phyloP scores from a whole-genome alignment of 2,329 filamentous ascomycete genomes.

The Ophidiomyces ophidiicola region DNA sequence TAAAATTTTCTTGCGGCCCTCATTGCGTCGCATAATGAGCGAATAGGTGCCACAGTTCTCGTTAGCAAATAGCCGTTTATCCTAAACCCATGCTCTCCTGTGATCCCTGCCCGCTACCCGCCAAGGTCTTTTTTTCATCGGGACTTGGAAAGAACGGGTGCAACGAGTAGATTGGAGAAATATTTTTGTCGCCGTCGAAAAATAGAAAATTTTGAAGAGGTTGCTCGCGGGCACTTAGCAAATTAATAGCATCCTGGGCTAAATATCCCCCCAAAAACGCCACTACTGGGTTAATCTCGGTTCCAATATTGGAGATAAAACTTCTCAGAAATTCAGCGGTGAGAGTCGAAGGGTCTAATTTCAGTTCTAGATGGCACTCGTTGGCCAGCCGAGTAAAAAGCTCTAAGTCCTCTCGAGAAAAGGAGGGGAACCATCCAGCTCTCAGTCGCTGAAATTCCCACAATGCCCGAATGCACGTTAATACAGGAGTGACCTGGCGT shows the following conservation, averaged over 20 bases:
- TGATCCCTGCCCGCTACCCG: no score
- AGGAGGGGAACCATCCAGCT: slow-evolving; percentile 43
- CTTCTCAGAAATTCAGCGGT: slow-evolving; percentile 60
- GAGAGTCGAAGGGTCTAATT: slow-evolving; percentile 55
- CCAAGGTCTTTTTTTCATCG: not conserved
- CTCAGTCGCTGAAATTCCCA: slow-evolving; percentile 68
- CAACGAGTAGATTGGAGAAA: slow-evolving; percentile 67
- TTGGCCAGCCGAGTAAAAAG: slow-evolving; percentile 66
- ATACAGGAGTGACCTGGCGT: slow-evolving; percentile 64
- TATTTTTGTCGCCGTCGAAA: slow-evolving; percentile 73
- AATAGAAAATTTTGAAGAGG: slow-evolving; percentile 91
- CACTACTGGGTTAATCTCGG: slow-evolving; percentile 73
- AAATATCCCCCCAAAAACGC: slow-evolving; percentile 83
- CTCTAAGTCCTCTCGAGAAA: slow-evolving; percentile 53
- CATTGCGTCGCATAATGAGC: no score
- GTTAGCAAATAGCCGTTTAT: no score
- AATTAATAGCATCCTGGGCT: slow-evolving; percentile 94
- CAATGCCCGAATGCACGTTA: slow-evolving; percentile 76
- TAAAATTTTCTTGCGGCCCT: no score
- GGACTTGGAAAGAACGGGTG: slow-evolving; percentile 49
- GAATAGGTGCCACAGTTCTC: no score
- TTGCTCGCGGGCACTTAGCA: slow-evolving; percentile 79
- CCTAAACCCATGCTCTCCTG: no score
- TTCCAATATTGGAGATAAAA: slow-evolving; percentile 76
- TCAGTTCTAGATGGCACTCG: slow-evolving; percentile 63